A percentile compares a stretch with the other conserved stretches of the same genome.
Conservation (phyloP, 2,329 filamentous ascomycete species). For the Ceratocystis colombiana region DNA sequence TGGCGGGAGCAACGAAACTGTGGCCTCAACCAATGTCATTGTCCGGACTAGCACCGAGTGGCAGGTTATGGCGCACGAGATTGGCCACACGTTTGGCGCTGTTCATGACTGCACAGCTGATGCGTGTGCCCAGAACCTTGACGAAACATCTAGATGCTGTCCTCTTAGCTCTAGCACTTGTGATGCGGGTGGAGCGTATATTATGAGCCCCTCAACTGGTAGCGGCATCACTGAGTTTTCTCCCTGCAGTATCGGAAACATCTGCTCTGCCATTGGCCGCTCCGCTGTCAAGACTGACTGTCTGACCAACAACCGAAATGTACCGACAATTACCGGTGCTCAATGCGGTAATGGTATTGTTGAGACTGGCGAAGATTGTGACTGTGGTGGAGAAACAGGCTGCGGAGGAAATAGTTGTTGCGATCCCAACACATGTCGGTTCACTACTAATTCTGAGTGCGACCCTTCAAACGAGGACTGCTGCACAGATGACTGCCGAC, state of each 20-base stretch:
- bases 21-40: slow-evolving; percentile 82
- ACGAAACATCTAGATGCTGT: slow-evolving; percentile 56
- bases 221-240: slow-evolving; percentile 69
- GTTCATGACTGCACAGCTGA: slow-evolving; percentile 75
- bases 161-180: slow-evolving; percentile 59
- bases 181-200: slow-evolving; percentile 66
- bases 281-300: slow-evolving; percentile 68
- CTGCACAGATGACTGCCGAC: slow-evolving; percentile 57
- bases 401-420: slow-evolving; percentile 76
- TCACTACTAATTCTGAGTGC: slow-evolving; percentile 64
- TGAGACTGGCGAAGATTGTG: slow-evolving; percentile 86
- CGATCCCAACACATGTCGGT: slow-evolving; percentile 75
- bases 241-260: slow-evolving; percentile 80
- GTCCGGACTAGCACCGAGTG: slow-evolving; percentile 74
- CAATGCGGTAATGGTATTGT: slow-evolving; percentile 97
- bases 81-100: slow-evolving; percentile 88
- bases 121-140: slow-evolving; percentile 56
- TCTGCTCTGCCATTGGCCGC: slow-evolving; percentile 74
- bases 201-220: slow-evolving; percentile 91
- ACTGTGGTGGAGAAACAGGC: slow-evolving; percentile 68
- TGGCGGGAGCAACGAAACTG: slow-evolving; percentile 52
- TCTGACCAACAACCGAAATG: slow-evolving; percentile 73
- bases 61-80: slow-evolving; percentile 93
- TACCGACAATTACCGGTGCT: slow-evolving; percentile 69
- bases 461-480: slow-evolving; percentile 75